Evolutionary conservation across 1,284 basidiomycete genomes (phyloP), one percentile per base, ranked within the genome.

Genomic region (Rhizoctonia solani): DNA sequence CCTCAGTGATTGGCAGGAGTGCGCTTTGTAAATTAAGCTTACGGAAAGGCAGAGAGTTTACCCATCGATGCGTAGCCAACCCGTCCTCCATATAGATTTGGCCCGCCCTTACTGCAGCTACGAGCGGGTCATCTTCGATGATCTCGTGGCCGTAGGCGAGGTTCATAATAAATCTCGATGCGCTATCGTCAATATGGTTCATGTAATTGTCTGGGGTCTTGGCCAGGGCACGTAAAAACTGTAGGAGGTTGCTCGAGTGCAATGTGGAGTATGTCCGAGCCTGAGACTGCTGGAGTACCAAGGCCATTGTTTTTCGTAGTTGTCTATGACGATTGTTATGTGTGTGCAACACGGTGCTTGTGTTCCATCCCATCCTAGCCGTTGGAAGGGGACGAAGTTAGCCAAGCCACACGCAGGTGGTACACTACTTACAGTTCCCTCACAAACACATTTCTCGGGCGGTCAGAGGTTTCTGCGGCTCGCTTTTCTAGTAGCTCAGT

Each of bases 1-100:
- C n/a, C n/a, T n/a, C n/a, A n/a, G n/a, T 49, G 14, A 21, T n/a
- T n/a, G 46, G 54, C 21, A 21, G 11, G 25, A 27, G 4, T 4
- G 25, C 9, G 5, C 4, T 3, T 6, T 25, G 1, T 14, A 27
- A 23, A 16, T 4, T 23, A 13, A 2, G 23, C 58, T 41, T 37
- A 63, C 58, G 58, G 25, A 63, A 52, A 1, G 58, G 58, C 25
- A 63, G 34, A 3, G 46, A 49, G 34, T 63, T 63, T 46, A 63
- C 58, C 58, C 58, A 63, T 19, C 47, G 47, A 27, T 63, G 58
- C 13, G 46, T 63, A 4, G 58, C 34, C 29, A 63, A 21, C n/a
- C 58, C 47, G 14, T 63, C 47, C 34, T 50, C 47, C 58, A 50
- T 50, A 41, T 50, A 63, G 16, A 50, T 41, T 16, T 50, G 46